phyloP scores from a whole-genome alignment of 1,284 basidiomycete genomes.

The Microbotryomycetes sp. region DNA sequence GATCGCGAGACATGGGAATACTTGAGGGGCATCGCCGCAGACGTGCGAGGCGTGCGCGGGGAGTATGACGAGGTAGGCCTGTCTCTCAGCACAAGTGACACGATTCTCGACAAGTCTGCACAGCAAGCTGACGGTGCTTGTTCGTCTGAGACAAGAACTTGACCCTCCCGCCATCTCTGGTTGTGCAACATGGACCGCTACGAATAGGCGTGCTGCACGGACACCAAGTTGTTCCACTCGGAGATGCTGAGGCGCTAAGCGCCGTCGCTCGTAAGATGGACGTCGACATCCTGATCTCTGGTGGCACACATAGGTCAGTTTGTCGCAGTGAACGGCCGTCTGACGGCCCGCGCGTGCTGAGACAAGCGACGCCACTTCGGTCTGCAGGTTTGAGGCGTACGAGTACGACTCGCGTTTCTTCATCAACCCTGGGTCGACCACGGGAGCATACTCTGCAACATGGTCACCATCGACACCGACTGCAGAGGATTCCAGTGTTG shows the following conservation, averaged over 20 bases:
- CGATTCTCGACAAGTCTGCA: background rate
- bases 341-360: constrained; percentile 4
- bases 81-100: constrained; percentile 36
- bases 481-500: background rate
- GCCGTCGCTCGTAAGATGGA: constrained; percentile 91
- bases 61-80: constrained; percentile 85
- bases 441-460: constrained; percentile 60
- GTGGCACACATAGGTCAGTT: constrained; percentile 85
- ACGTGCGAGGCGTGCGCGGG: constrained; percentile 85
- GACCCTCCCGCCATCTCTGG: constrained; percentile 72
- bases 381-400: constrained; percentile 77
- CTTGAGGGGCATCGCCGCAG: constrained; percentile 90
- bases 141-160: constrained; percentile 54
- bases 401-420: constrained; percentile 90
- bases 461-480: constrained; percentile 11
- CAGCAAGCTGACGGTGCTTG: background rate
- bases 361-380: background rate
- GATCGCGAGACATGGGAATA: constrained; percentile 97
- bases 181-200: constrained; percentile 78
- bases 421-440: constrained; percentile 91
- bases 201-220: constrained; percentile 91
- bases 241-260: constrained; percentile 80
- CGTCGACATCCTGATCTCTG: constrained; percentile 88
- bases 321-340: background rate
- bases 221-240: constrained; percentile 87